Base-by-base conservation (phyloP, 2,329 filamentous ascomycete species). In the Neonectria magnoliae region DNA sequence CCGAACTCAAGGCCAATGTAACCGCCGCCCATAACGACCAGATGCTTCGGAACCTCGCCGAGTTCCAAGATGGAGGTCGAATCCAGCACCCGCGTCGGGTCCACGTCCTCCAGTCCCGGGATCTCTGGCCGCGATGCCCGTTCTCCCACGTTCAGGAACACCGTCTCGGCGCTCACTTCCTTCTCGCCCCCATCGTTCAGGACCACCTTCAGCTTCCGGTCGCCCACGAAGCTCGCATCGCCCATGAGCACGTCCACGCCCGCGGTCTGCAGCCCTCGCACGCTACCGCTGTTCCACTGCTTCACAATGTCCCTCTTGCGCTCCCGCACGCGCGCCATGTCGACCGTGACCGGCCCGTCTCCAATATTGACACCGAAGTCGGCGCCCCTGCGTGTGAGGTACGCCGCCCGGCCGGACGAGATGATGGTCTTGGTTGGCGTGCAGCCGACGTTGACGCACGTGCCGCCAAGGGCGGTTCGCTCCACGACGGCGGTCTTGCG, bases 351-450 rank as follows among this genome's bases (percentile, higher is more conserved):
- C 14, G 41, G 54, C 7, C 55, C 59, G 4, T 73, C 65, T 52
- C 73, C 73, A 20, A 71, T 50, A 27, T 76, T 71, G 14, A 87
- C 78, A 9, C 85, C 85, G 70, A 84, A 87, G 41, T 84, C 81
- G 3, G 67, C 69, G 0, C 77, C 80, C 2, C 83, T 76, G 2
- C 76, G 70, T 1, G 80, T 73, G 10, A 85, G 64, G 68, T 87
- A 82, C 2, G 84, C 85, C 3, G 81, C 79, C 4, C 84, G 77
- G 1, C 83, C 85, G 20, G 82, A 85, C 3, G 85, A 81, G 53
- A 88, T 82, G 80, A 88, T 82, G 9, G 85, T 87, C 72, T 87
- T 88, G 20, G 85, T 87, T 0, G 85, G 85, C 11, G 85, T 87
- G 68, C 85, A 87, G 5, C 85, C 85, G 65, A 84, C 83, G 60